Conservation (phyloP, 352 stramenopile species). For the Pythium dissimile region DNA sequence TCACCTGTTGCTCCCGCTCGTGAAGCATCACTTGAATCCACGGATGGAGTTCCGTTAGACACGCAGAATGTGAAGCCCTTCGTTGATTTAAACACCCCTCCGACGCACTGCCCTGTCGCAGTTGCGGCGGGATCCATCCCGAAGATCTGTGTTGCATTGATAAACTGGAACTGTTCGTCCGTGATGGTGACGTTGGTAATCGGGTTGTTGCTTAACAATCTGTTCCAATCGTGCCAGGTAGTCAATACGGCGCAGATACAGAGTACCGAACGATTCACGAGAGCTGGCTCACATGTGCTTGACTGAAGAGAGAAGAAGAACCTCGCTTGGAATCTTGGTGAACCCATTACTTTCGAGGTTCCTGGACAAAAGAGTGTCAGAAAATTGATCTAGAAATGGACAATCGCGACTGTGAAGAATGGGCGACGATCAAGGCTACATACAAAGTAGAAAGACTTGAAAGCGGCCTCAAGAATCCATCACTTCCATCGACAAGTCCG, state of each 20-base stretch:
- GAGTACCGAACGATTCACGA: neutral
- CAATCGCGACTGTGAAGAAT: neutral
- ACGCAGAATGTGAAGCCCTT: neutral
- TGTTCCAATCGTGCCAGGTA: neutral
- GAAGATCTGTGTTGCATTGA: neutral
- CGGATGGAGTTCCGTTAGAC: neutral
- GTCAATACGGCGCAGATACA: neutral
- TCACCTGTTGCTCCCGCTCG: neutral
- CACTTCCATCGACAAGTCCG: constrained; percentile 33
- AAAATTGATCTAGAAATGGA: neutral
- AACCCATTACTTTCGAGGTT: constrained; percentile 1
- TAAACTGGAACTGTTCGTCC: neutral
- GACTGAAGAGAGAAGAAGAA: neutral
- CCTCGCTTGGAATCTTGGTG: neutral
- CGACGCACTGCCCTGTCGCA: neutral
- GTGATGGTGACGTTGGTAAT: neutral
- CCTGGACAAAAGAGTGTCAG: neutral
- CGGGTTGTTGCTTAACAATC: neutral
- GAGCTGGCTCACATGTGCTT: neutral
- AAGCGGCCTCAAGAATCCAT: constrained; percentile 31
- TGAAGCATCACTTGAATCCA: neutral
- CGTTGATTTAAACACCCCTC: neutral
- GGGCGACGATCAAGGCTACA: neutral
- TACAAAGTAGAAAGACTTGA: neutral
- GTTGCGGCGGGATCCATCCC: neutral